Conservation (phyloP, 805 yeast species). For the Lipomyces orientalis region DNA sequence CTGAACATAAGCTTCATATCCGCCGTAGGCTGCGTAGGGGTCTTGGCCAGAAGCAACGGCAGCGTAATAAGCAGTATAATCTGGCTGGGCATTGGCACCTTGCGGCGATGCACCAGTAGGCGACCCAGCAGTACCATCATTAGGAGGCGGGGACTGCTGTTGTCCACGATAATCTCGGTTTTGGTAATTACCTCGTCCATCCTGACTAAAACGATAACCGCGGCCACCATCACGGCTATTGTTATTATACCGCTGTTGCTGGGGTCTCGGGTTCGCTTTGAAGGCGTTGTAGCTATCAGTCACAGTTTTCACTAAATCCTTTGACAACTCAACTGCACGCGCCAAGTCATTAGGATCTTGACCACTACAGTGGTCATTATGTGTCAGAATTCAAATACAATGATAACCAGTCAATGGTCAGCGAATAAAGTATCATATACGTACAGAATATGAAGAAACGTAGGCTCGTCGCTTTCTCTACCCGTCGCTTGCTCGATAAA, state of each 20-base stretch:
- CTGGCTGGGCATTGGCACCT: slow-evolving; percentile 27
- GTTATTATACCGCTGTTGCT: slow-evolving; percentile 15
- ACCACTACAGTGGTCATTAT: slow-evolving; percentile 32
- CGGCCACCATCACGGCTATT: slow-evolving; percentile 30
- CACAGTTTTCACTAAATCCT: slow-evolving; percentile 42
- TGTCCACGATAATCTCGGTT: slow-evolving; percentile 11
- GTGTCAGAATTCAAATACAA: slow-evolving; percentile 23
- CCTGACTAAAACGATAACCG: slow-evolving; percentile 8
- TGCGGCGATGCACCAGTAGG: slow-evolving; percentile 17
- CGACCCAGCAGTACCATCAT: slow-evolving; percentile 13
- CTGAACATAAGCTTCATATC: slow-evolving; percentile 39
- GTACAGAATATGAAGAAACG: slow-evolving; percentile 42
- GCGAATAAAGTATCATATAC: slow-evolving; percentile 12
- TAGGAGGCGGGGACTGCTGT: slow-evolving; percentile 17
- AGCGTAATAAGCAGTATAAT: slow-evolving; percentile 37
- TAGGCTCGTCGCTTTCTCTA: slow-evolving; percentile 44
- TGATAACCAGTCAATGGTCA: not conserved
- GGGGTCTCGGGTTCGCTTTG: slow-evolving; percentile 23
- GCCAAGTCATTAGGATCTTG: slow-evolving; percentile 37
- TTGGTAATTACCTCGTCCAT: slow-evolving; percentile 9
- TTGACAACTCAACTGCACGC: slow-evolving; percentile 41
- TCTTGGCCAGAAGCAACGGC: slow-evolving; percentile 39
- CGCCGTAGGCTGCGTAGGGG: slow-evolving; percentile 41
- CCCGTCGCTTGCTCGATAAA: slow-evolving; percentile 44
- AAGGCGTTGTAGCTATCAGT: slow-evolving; percentile 38